Base-by-base conservation (phyloP, 768 basidiomycete species). In the Mycena indigotica region DNA sequence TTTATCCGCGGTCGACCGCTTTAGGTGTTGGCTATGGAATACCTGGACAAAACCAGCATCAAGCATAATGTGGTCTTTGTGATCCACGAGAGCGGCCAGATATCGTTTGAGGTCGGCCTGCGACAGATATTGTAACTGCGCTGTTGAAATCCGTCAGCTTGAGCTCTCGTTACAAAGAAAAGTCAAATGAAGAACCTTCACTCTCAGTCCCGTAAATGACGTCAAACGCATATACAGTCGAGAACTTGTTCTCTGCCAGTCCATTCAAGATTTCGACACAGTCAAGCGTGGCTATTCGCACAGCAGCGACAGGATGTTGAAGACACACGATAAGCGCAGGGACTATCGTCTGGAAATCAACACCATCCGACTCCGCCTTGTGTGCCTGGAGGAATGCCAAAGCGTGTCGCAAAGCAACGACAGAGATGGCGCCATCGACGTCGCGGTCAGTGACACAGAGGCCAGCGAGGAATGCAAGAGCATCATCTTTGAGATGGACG, bases 311-410 rank as follows among this genome's bases (percentile, higher is more conserved):
- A 1, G 69, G 24, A 57, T 77, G 79, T 52, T 84, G 80, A 13
- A 93, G 65, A 10, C 84, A 79, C 21, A 88, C 80, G 1, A 94
- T 73, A 10, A 93, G 68, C 2, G 85, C 77, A 1, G 92, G 90
- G 12, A 94, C 66, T 5, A 95, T 79, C 0, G 84, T 86, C 70
- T 95, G 89, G 71, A 95, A 92, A 70, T 96, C 94, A 3, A 87
- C 70, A 15, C 79, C 75, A 32, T 79, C 76, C 39, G 78, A 73
- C 45, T 80, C 74, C 2, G 76, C 66, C 1, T 79, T 67, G 70
- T 93, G 86, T 0, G 95, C 92, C 46, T 85, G 80, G 13, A 98
- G 70, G 71, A 95, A 95, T 0, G 93, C 91, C 2, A 81, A 77
- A 19, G 86, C 85, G 67, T 98, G 94, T 4, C 80, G 74, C 8